Evolutionary conservation across 176 grass and related monocot species (phyloP), one percentile per base, ranked within the genome.

Genomic region (Olyra latifolia): DNA sequence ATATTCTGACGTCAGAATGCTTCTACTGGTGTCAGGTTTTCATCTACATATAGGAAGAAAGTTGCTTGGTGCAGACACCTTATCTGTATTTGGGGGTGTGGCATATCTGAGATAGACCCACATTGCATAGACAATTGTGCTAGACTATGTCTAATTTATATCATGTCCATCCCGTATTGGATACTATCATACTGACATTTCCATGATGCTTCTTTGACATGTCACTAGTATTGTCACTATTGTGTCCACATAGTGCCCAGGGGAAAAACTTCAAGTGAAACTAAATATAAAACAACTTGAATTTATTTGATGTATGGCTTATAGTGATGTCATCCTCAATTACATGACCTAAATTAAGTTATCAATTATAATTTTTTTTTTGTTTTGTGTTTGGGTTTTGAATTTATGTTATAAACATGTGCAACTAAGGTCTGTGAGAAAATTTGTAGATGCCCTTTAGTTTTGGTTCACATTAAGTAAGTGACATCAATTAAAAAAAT

Each of bases 21-120:
- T 46, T 82, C 65, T 42, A 6, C 48, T 71, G 13, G 38, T 72
- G 57, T 44, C 43, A 38, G 4, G 23, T 65, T 68, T 72, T 77
- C 27, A 83, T 19, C 9, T 4, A 2, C 79, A 64, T 87, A 22
- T 70, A 55, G 76, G 59, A 79, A 74, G 43, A 88, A 30, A 29
- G n/a, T 58, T 82, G 39, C 44, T 56, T 32, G 3, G 30, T 29
- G 56, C 57, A 46, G 14, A 24, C 77, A 40, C 29, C 58, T 40
- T 77, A 55, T 77, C 70, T 52, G 15, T 69, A 32, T 52, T 63
- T 32, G 32, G 79, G 19, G 48, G 35, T 65, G 38, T 74, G 69
- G 39, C 48, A 47, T 80, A 55, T 45, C 77, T 25, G 58, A 65
- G 50, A 72, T 79, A 14, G 44, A 30, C 32, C 38, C 39, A 71